Percentiles rank a stretch among this genome's conserved stretches.
Evolutionary conservation across 768 basidiomycete genomes (phyloP).

Genomic region (Hemileccinum rubropunctum): DNA sequence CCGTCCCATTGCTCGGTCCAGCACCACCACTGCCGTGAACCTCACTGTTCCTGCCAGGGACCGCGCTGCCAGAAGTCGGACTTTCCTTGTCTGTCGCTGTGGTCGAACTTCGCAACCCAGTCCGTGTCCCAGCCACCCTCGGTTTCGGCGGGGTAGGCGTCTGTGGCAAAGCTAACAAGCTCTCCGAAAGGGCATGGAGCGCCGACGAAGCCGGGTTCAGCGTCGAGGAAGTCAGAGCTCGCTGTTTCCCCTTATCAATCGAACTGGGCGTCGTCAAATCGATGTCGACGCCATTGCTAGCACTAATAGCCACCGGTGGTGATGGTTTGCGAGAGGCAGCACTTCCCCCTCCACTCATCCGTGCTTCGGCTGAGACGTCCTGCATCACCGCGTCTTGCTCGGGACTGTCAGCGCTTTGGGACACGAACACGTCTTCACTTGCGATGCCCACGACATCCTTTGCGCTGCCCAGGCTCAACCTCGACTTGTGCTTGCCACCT

Average conservation of each 20-base stretch:
- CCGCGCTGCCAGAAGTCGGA: conserved; percentile 32
- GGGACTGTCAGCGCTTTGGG: neutral
- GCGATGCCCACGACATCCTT: neutral
- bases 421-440: conserved; percentile 7
- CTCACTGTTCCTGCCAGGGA: conserved; percentile 18
- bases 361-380: conserved; percentile 8
- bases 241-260: conserved; percentile 24
- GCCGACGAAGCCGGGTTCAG: conserved; percentile 38
- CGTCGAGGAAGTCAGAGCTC: conserved; percentile 10
- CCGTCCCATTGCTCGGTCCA: conserved; percentile 16
- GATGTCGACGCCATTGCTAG: conserved; percentile 4
- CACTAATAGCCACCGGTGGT: neutral
- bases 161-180: conserved; percentile 49
- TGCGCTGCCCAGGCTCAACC: neutral
- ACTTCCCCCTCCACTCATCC: neutral
- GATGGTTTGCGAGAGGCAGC: conserved; percentile 15
- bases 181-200: conserved; percentile 60
- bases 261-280: conserved; percentile 15
- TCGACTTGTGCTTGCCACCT: neutral
- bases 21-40: conserved; percentile 19
- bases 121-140: conserved; percentile 46
- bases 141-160: conserved; percentile 33
- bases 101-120: conserved; percentile 45
- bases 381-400: conserved; percentile 5
- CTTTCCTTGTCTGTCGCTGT: conserved; percentile 21